Base-by-base conservation (phyloP, 2,329 filamentous ascomycete genomes). In the Aspergillus arachidicola region DNA sequence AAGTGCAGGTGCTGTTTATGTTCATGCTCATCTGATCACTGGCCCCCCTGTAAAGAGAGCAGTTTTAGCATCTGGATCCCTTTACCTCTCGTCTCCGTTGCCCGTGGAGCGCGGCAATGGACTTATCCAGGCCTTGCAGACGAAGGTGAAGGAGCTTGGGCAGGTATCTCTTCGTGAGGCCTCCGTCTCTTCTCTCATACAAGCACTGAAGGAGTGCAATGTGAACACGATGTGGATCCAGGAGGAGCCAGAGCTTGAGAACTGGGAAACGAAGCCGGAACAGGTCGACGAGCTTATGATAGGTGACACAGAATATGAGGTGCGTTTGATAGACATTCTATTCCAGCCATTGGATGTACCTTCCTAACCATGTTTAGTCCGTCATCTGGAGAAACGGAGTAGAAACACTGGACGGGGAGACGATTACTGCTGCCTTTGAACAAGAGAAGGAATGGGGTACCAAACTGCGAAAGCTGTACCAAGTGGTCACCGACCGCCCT, bases 1-100 rank as follows among this genome's bases (percentile, higher is more conserved):
- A 63, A 83, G 81, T 51, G 81, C 82, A 0, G 82, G 81, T 0
- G 82, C 78, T 3, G 73, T 83, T 1, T 82, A 82, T 28, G 74
- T 72, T 5, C 82, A 83, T 66, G 81, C 79, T 1, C 81, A 80
- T 68, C 45, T 79, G 16, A 72, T 77, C 23, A 71, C 72, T 1
- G 74, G 75, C 4, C 73, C 71, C 2, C 72, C 69, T 1, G 67
- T 79, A 0, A 74, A 69, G 34, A 73, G 78, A 50, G 76, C 71
- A 4, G 72, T 82, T 4, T 58, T 83, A 7, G 74, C 77, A 26
- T 83, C 81, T 0, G 82, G 81, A 6, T 78, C 79, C 4, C 65
- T 83, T 1, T 75, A 78, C 55, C 65, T 83, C 0, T 83, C 81
- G 0, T 77, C 79, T 0, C 81, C 81, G 19, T 72, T 80, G 19